phyloP scores from a whole-genome alignment of 495 filamentous ascomycete genomes.

The Stereocaulon alpinum region DNA sequence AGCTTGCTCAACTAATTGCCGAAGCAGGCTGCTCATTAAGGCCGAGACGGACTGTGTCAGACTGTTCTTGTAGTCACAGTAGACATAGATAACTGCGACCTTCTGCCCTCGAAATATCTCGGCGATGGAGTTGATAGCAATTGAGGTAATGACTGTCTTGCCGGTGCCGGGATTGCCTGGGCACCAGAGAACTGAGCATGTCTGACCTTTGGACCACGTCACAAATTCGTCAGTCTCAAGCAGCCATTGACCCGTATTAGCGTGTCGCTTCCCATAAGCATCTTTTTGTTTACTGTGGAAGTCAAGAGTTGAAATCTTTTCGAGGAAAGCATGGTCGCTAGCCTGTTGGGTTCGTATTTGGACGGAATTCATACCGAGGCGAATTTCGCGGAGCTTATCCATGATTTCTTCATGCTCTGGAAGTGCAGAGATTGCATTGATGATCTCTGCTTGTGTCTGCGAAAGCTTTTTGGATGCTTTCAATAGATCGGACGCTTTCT shows the following conservation, averaged over 20 bases:
- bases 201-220: not conserved
- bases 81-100: conserved; percentile 2
- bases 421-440: not conserved
- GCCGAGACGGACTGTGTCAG: not conserved
- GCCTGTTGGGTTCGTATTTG: not conserved
- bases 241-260: conserved; percentile 9
- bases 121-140: conserved; percentile 9
- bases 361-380: not conserved
- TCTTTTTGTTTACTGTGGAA: conserved; percentile 11
- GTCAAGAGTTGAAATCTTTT: conserved; percentile 4
- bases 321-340: not conserved
- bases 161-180: conserved; percentile 6
- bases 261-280: conserved; percentile 6
- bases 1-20: conserved; percentile 9
- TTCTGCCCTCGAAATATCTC: not conserved
- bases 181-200: conserved; percentile 5
- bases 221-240: conserved; percentile 2
- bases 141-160: conserved; percentile 10
- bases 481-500: not conserved
- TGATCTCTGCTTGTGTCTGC: not conserved
- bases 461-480: not conserved
- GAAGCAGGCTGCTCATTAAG: conserved; percentile 5
- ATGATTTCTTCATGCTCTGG: conserved; percentile 1
- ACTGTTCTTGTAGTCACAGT: conserved; percentile 8
- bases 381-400: not conserved